These are phyloP conservation scores for Linnemannia zychae DNA, from an alignment of 192 early-diverging fungal species.

Conservation along the genomic window DNA sequence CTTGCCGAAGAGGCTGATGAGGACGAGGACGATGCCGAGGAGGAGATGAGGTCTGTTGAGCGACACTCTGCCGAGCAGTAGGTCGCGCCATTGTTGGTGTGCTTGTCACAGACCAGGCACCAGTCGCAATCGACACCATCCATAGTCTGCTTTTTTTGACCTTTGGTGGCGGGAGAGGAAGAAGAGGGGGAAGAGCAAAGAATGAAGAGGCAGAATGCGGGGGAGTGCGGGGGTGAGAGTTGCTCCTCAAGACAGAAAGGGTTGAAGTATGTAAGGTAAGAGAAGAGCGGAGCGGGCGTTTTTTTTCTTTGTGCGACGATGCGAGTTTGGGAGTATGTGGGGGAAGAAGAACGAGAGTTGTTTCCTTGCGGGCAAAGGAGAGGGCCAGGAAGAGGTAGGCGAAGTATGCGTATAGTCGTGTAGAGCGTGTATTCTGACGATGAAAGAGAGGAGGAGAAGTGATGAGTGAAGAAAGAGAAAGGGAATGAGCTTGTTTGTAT, in stretches of 20 bases:
- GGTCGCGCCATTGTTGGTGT: conserved; percentile 41
- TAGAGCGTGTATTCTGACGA: too few relatives aligned
- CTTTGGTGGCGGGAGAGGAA: background rate
- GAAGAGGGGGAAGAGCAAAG: background rate
- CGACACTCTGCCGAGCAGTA: conserved; percentile 54
- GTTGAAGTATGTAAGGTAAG: background rate
- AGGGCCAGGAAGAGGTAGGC: too few relatives aligned
- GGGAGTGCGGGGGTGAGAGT: background rate
- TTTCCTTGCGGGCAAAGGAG: background rate
- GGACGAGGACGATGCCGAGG: conserved; percentile 44
- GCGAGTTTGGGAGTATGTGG: background rate
- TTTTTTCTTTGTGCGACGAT: conserved; percentile 8
- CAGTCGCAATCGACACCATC: conserved; percentile 57
- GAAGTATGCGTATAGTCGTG: too few relatives aligned
- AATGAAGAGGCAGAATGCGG: background rate
- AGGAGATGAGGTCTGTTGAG: conserved; percentile 51
- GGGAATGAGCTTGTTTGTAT: background rate
- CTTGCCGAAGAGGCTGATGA: conserved; percentile 32
- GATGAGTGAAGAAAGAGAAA: background rate
- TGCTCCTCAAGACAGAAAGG: background rate
- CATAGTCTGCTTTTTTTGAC: conserved; percentile 16
- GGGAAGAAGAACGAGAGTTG: background rate
- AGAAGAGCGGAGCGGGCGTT: background rate
- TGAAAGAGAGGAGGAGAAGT: background rate
- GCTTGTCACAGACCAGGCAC: conserved; percentile 57